Percentiles rank a stretch among this genome's conserved stretches.
phyloP scores from a whole-genome alignment of 1,284 basidiomycete genomes.

The Ganoderma leucocontextum region DNA sequence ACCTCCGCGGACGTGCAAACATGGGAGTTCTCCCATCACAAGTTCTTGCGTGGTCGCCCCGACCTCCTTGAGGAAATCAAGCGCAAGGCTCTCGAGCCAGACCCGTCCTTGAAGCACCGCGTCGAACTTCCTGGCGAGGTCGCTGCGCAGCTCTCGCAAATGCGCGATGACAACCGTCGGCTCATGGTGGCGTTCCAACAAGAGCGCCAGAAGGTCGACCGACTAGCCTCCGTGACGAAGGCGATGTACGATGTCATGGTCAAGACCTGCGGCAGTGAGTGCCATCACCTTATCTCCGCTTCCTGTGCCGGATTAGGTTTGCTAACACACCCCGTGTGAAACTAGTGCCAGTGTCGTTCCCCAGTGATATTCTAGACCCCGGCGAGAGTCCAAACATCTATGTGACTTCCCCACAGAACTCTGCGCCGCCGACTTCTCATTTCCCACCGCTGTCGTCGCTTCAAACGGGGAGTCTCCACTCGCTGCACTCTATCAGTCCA shows the following conservation, averaged over 20 bases:
- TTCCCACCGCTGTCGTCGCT: constrained; percentile 40
- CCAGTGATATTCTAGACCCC: constrained; percentile 64
- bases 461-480: constrained; percentile 41
- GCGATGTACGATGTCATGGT: constrained; percentile 66
- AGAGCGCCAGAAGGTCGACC: constrained; percentile 57
- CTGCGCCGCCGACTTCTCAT: constrained; percentile 43
- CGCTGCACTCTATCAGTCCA: constrained; percentile 58
- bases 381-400: constrained; percentile 70
- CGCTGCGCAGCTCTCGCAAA: constrained; percentile 68
- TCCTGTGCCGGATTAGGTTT: constrained; percentile 1
- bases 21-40: constrained; percentile 91
- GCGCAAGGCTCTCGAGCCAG: constrained; percentile 82
- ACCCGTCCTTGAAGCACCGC: constrained; percentile 69
- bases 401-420: constrained; percentile 67
- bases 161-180: constrained; percentile 73
- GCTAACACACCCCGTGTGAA: constrained; percentile 4
- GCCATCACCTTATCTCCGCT: not conserved
- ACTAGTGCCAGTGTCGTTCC: constrained; percentile 67
- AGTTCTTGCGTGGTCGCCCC: constrained; percentile 83
- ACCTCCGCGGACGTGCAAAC: constrained; percentile 82
- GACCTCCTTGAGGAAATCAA: constrained; percentile 89
- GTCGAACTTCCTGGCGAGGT: constrained; percentile 84
- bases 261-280: constrained; percentile 59
- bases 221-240: constrained; percentile 48
- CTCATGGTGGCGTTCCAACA: constrained; percentile 58